Evolutionary conservation across 2,329 filamentous ascomycete species (phyloP).

Genomic region (Epichloe brachyelytri): DNA sequence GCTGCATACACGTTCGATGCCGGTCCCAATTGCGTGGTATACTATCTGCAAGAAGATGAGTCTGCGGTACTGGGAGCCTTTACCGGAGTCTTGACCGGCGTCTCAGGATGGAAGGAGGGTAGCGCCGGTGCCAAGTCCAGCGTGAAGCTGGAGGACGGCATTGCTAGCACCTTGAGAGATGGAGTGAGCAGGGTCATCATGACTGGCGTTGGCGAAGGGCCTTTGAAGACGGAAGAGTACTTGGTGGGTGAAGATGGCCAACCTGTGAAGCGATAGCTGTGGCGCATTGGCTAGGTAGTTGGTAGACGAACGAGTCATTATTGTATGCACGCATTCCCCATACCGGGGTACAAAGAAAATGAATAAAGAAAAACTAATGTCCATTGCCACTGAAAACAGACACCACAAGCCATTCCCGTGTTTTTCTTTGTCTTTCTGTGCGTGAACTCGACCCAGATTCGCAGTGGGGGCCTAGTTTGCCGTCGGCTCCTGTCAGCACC

Average conservation of each 20-base stretch:
- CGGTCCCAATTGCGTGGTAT: slow-evolving; percentile 91
- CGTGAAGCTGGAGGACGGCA: slow-evolving; percentile 50
- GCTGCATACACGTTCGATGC: slow-evolving; percentile 97
- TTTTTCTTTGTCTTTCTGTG: not conserved
- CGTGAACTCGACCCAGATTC: not conserved
- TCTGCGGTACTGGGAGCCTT: slow-evolving; percentile 65
- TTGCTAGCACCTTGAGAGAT: slow-evolving; percentile 53
- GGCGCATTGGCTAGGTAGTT: not conserved
- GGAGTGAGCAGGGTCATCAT: slow-evolving; percentile 84
- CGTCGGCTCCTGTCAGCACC: not conserved
- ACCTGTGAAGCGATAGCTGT: slow-evolving; percentile 21
- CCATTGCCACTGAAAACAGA: not conserved
- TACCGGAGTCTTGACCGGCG: slow-evolving; percentile 48
- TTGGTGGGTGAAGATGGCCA: slow-evolving; percentile 57
- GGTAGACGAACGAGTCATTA: not conserved
- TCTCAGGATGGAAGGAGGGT: slow-evolving; percentile 60
- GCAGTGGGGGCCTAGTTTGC: not conserved
- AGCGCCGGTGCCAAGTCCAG: slow-evolving; percentile 38
- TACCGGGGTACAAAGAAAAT: not conserved
- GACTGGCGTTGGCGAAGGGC: slow-evolving; percentile 84
- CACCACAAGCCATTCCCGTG: not conserved
- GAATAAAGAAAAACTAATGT: not conserved
- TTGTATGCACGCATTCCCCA: not conserved
- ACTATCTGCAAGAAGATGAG: slow-evolving; percentile 75
- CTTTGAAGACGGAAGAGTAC: slow-evolving; percentile 64